Evolutionary conservation across 225 moss, liverwort and hornwort species (phyloP).

Genomic region (Pseudisothecium myosuroides): DNA sequence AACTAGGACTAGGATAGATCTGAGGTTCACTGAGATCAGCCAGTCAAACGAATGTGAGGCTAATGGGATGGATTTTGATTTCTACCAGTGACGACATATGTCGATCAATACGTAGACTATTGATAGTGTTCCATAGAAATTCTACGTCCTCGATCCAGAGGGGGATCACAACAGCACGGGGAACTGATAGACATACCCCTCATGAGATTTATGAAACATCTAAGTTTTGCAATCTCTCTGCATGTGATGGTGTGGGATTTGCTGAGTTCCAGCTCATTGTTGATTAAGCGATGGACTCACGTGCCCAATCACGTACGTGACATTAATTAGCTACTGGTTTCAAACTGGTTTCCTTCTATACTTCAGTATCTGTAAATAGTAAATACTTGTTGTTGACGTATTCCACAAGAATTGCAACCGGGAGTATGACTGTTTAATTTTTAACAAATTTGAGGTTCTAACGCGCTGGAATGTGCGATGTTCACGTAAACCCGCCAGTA

Average conservation of each 20-base stretch:
- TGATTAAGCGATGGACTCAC: background rate
- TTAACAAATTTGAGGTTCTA: background rate
- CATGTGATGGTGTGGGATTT: background rate
- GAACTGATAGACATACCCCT: background rate
- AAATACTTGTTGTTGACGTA: too few species aligned
- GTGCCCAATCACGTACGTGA: background rate
- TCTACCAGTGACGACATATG: background rate
- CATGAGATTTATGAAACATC: background rate
- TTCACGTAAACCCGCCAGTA: background rate
- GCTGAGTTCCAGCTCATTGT: background rate
- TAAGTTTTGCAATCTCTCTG: background rate
- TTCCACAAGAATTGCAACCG: background rate
- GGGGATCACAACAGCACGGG: background rate
- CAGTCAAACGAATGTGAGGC: background rate
- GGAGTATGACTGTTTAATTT: background rate
- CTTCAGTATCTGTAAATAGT: background rate
- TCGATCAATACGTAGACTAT: background rate
- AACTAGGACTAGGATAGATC: background rate
- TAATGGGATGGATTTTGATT: background rate
- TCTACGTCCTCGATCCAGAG: background rate
- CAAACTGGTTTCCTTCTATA: background rate
- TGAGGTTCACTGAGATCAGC: background rate
- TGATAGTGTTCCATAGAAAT: background rate
- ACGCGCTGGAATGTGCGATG: background rate
- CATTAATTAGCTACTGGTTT: background rate